Evolutionary conservation across 1,139 yeast genomes (phyloP).

Genomic region (Saccharomyces hybrid): DNA sequence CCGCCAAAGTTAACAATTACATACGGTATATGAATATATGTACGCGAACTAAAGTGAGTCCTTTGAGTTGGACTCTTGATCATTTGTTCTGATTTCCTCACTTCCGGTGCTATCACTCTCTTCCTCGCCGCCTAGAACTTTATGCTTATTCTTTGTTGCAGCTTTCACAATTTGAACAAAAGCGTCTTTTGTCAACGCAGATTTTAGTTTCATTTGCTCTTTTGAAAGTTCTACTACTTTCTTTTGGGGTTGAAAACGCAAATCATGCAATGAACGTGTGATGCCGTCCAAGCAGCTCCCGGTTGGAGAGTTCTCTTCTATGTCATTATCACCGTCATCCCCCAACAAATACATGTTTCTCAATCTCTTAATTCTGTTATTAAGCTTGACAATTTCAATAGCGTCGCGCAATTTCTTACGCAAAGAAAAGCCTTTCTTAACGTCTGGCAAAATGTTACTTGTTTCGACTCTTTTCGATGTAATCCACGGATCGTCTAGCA

Average conservation of each 20-base stretch:
- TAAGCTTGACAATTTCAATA: slow-evolving; percentile 68
- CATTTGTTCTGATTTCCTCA: slow-evolving; percentile 1
- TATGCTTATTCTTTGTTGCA: slow-evolving; percentile 60
- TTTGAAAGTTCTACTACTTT: slow-evolving; percentile 3
- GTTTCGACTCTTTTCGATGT: slow-evolving; percentile 41
- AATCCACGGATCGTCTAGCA: slow-evolving; percentile 68
- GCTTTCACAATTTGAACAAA: slow-evolving; percentile 71
- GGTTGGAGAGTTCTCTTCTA: slow-evolving; percentile 18
- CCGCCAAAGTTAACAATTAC: background rate
- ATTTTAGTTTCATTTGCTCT: slow-evolving; percentile 23
- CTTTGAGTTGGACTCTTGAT: background rate
- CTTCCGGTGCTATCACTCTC: background rate
- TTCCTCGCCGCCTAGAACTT: slow-evolving; percentile 11
- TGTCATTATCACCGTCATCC: slow-evolving; percentile 40
- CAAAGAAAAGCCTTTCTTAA: slow-evolving; percentile 73
- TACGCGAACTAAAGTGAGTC: background rate
- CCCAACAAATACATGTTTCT: slow-evolving; percentile 39
- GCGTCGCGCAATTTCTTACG: slow-evolving; percentile 81
- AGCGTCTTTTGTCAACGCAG: slow-evolving; percentile 39
- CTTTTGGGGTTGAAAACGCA: slow-evolving; percentile 9
- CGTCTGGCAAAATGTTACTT: slow-evolving; percentile 64
- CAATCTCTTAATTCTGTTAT: slow-evolving; percentile 64
- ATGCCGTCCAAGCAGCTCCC: slow-evolving; percentile 4
- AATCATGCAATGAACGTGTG: slow-evolving; percentile 13
- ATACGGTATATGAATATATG: background rate